Base-by-base conservation (phyloP, 2,329 filamentous ascomycete species). In the Mycosphaerella sp. region DNA sequence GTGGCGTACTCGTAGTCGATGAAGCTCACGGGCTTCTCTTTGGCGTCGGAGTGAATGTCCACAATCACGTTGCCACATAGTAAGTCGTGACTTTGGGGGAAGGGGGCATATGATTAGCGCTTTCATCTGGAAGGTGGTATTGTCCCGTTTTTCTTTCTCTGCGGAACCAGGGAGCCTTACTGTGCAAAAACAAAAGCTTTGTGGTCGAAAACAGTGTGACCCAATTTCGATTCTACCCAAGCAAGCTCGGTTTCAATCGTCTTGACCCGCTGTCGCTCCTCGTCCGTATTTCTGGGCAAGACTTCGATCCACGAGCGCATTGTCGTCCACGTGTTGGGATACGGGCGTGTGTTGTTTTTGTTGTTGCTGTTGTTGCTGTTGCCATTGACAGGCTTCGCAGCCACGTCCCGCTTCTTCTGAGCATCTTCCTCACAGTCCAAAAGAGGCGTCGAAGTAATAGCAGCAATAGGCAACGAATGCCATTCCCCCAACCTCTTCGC, bases 1-100 rank as follows among this genome's bases (percentile, higher is more conserved):
- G 89, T 93, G 11, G 91, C 90, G 72, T 98, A 98, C 72, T 98
- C 93, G 76, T 97, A 98, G 74, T 98, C 93, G 70, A 98, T 98
- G 73, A 98, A 97, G 67, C 81, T 82, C 52, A 92, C 85, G 2
- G 67, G 63, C 14, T 59, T 59, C 48, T 67, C 62, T 7, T 58
- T 57, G 40, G 55, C 64, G 10, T 48, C 47, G 23, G 55, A 52
- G 14, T 56, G 46, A 11, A 55, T 36, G n/a, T 59, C 55, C n/a
- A 96, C 82, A 66, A 98, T 97, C 61, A 98, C 88, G 69, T 98
- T 98, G 62, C 91, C 93, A 70, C 87, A 89, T n/a, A 98, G 78
- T 23, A 98, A 81, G 72, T 98, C 93, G 77, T 91, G 95, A 73
- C 48, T 51, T 23, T 21, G 2, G 21, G 21, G 21, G 3, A 21